A percentile compares a stretch with the other conserved stretches of the same genome.
phyloP scores from a whole-genome alignment of 495 filamentous ascomycete species.

The Tetracladium setigerum region DNA sequence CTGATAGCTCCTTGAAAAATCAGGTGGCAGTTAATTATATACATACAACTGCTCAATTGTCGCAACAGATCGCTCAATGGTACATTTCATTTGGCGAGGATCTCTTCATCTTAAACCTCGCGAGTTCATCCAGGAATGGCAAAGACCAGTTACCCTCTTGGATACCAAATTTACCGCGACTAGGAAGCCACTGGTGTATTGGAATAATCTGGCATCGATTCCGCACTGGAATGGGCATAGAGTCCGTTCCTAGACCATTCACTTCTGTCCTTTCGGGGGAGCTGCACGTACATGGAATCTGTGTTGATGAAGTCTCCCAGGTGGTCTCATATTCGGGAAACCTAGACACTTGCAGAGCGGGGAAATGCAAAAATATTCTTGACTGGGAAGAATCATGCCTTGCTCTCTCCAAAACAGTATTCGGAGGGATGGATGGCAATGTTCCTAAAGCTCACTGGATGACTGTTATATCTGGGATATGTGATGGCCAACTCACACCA shows the following conservation, averaged over 20 bases:
- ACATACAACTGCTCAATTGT: background rate
- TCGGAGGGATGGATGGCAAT: background rate
- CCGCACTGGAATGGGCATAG: background rate
- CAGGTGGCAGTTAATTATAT: conserved; percentile 1
- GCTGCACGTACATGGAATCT: background rate
- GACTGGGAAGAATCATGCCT: conserved; percentile 1
- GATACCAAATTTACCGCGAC: background rate
- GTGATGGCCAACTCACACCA: background rate
- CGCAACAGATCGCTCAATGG: conserved; percentile 4
- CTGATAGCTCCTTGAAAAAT: background rate
- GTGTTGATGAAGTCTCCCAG: background rate
- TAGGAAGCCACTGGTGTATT: background rate
- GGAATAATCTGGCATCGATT: background rate
- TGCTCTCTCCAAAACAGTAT: background rate
- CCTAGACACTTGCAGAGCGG: background rate
- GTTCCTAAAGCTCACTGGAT: conserved; percentile 3
- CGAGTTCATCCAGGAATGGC: background rate
- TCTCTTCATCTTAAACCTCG: conserved; percentile 4
- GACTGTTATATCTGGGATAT: conserved; percentile 1
- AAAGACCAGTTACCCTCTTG: conserved; percentile 1
- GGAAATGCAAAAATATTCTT: background rate
- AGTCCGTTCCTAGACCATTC: background rate
- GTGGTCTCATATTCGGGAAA: background rate
- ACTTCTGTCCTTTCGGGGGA: background rate
- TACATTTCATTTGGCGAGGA: background rate